Conservation (phyloP, 495 filamentous ascomycete genomes). For the Penicillium longicatenatum region DNA sequence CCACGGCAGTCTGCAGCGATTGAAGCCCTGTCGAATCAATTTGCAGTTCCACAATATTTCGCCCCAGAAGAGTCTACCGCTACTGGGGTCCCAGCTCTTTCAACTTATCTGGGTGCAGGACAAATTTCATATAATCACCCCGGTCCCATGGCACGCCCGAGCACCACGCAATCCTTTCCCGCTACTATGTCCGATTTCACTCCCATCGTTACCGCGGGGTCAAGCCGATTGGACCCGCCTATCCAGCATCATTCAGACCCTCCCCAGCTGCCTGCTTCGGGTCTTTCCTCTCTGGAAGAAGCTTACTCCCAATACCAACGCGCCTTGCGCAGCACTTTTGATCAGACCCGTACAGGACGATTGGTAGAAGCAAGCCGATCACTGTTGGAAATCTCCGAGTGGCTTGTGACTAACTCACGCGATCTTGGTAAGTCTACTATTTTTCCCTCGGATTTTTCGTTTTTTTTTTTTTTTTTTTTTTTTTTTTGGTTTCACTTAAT, state of each 20-base stretch:
- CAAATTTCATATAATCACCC: slow-evolving; percentile 59
- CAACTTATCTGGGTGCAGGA: slow-evolving; percentile 52
- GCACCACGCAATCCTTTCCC: slow-evolving; percentile 53
- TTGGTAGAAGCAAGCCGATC: slow-evolving; percentile 72
- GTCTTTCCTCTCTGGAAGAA: slow-evolving; percentile 52
- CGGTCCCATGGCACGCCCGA: slow-evolving; percentile 50
- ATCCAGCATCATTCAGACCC: slow-evolving; percentile 23
- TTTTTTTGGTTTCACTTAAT: slow-evolving; percentile 11
- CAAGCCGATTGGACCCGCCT: slow-evolving; percentile 37
- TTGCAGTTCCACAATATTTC: slow-evolving; percentile 78
- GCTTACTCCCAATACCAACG: slow-evolving; percentile 76
- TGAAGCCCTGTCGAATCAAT: slow-evolving; percentile 73
- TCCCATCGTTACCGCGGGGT: slow-evolving; percentile 32
- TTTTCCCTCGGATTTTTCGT: too few species aligned
- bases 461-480: slow-evolving; percentile 11
- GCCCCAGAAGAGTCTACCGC: slow-evolving; percentile 65
- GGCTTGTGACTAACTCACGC: slow-evolving; percentile 79
- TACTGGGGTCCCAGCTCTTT: slow-evolving; percentile 55
- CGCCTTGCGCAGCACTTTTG: slow-evolving; percentile 72
- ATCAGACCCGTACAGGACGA: slow-evolving; percentile 69
- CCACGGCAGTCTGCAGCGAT: slow-evolving; percentile 79
- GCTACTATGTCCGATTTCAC: slow-evolving; percentile 57
- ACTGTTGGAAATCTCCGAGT: slow-evolving; percentile 78
- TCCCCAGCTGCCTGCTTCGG: slow-evolving; percentile 30
- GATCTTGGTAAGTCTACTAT: slow-evolving; percentile 87